These are phyloP conservation scores for Penicillium capsulatum DNA, from an alignment of 2,329 filamentous ascomycete genomes.

Conservation along the genomic window DNA sequence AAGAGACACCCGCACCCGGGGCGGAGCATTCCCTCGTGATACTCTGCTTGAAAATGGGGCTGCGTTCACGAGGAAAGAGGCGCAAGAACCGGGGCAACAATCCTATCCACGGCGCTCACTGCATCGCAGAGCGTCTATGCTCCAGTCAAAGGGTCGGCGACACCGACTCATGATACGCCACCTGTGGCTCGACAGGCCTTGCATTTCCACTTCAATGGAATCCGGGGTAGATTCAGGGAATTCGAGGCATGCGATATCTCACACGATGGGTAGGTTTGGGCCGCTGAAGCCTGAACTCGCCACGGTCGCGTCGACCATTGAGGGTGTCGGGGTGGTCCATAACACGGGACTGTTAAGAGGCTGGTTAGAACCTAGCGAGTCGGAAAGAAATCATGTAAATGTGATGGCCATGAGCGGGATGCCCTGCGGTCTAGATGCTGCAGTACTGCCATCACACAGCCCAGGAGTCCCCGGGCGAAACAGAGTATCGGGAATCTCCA, in stretches of 20 bases:
- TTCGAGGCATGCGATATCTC: neutral
- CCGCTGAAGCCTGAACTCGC: neutral
- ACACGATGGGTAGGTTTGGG: neutral
- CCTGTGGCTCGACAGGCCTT: constrained; percentile 4
- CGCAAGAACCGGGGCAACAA: too few species aligned
- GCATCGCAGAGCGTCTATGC: constrained; percentile 2
- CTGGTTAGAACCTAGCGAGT: constrained; percentile 6
- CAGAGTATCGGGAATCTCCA: too few species aligned
- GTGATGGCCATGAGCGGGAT: neutral
- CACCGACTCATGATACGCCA: constrained; percentile 9
- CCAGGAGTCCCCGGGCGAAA: too few species aligned
- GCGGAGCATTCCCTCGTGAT: too few species aligned
- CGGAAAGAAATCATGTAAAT: neutral
- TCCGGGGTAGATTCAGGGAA: neutral
- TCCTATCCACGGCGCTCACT: too few species aligned
- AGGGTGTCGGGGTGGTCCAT: neutral
- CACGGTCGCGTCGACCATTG: neutral
- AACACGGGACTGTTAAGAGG: constrained; percentile 1
- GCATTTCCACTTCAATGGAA: neutral
- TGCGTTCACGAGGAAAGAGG: neutral
- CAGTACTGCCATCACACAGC: too few species aligned
- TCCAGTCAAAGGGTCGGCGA: constrained; percentile 2
- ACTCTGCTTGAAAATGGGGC: neutral
- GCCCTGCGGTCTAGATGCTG: too few species aligned
- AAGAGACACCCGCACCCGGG: too few species aligned